Conservation (phyloP, 805 yeast species). For the Kuraishia cidri region DNA sequence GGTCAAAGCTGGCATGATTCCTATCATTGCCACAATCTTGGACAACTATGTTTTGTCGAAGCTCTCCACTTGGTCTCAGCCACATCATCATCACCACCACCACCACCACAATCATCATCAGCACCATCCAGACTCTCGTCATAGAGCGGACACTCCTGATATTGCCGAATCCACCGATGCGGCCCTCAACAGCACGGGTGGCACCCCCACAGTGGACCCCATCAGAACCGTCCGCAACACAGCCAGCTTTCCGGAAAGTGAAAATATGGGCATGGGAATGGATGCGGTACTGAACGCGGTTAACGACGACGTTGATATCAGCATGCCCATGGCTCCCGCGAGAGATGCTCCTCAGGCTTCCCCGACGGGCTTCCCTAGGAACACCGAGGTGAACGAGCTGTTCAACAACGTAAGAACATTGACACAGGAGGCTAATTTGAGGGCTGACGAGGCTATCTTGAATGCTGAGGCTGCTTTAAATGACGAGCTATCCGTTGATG, state of each 20-base stretch:
- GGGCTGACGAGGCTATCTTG: slow-evolving; percentile 1
- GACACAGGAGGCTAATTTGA: background rate
- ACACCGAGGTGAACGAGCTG: background rate
- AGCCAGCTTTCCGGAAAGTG: too few relatives aligned
- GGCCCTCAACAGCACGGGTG: too few relatives aligned
- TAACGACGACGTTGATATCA: too few relatives aligned
- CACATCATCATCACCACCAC: background rate
- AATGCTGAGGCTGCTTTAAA: background rate
- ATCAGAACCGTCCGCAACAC: too few relatives aligned
- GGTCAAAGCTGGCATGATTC: slow-evolving; percentile 87
- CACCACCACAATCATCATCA: too few relatives aligned
- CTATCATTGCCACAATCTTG: slow-evolving; percentile 82
- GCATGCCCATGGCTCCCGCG: too few relatives aligned
- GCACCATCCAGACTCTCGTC: background rate
- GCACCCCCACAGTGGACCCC: too few relatives aligned
- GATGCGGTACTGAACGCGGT: too few relatives aligned
- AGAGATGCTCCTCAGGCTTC: too few relatives aligned
- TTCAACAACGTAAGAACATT: background rate
- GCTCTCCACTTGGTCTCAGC: background rate
- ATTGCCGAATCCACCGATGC: background rate
- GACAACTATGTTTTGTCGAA: slow-evolving; percentile 58
- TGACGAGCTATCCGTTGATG: too few relatives aligned
- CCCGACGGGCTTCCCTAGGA: too few relatives aligned
- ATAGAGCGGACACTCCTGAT: background rate
- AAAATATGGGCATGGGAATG: too few relatives aligned